Percentiles rank a stretch among this genome's conserved stretches.
phyloP scores from a whole-genome alignment of 1,139 yeast genomes.

The Kodamaea alishanica region DNA sequence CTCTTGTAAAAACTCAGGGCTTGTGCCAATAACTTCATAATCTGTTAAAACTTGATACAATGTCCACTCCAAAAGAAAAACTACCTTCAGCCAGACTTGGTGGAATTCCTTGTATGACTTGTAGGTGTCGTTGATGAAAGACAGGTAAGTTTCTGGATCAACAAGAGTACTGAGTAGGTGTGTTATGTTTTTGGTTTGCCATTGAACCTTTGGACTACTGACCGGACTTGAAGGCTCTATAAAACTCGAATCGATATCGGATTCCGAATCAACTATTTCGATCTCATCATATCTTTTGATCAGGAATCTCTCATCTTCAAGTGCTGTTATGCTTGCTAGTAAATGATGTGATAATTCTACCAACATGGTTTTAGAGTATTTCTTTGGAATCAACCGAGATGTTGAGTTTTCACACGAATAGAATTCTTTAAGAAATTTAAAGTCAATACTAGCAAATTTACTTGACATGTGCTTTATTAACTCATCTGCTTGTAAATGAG shows the following conservation, averaged over 20 bases:
- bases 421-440: slow-evolving; percentile 12
- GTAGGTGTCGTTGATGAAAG: slow-evolving; percentile 21
- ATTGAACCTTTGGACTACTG: background rate
- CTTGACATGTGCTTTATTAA: slow-evolving; percentile 12
- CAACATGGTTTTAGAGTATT: slow-evolving; percentile 12
- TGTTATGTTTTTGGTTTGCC: slow-evolving; percentile 10
- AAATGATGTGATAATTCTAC: slow-evolving; percentile 12
- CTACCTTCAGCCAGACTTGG: slow-evolving; percentile 23
- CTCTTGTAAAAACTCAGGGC: background rate
- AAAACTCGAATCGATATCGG: slow-evolving; percentile 1
- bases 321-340: slow-evolving; percentile 13
- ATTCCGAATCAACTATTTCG: background rate
- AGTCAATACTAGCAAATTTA: slow-evolving; percentile 10
- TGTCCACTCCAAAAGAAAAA: slow-evolving; percentile 22
- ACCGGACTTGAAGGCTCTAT: background rate
- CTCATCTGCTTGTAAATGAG: slow-evolving; percentile 9
- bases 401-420: slow-evolving; percentile 4
- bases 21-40: background rate
- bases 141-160: slow-evolving; percentile 15
- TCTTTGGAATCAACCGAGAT: slow-evolving; percentile 5
- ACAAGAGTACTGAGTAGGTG: slow-evolving; percentile 10
- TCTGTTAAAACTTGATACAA: slow-evolving; percentile 12
- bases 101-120: slow-evolving; percentile 16
- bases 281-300: slow-evolving; percentile 4
- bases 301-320: slow-evolving; percentile 9